Percentiles rank a stretch among this genome's conserved stretches.
These are phyloP conservation scores for Clonostachys rhizophaga DNA, from an alignment of 2,329 filamentous ascomycete species.

Conservation along the genomic window DNA sequence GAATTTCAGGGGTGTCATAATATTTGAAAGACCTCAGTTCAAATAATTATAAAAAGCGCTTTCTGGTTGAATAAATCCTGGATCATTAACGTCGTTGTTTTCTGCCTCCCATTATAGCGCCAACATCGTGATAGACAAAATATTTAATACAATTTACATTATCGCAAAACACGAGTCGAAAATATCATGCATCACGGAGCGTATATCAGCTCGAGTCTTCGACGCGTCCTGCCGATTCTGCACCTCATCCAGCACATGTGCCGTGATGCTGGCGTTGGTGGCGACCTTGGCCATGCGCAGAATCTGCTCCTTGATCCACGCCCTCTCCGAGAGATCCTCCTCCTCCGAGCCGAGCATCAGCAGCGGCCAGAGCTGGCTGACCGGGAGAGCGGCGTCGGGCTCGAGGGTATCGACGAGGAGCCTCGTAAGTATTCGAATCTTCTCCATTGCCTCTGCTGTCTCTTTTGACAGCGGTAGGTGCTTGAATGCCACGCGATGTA, in stretches of 20 bases:
- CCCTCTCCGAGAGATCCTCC: constrained; percentile 37
- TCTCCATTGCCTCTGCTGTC: constrained; percentile 36
- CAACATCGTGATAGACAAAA: too few relatives aligned
- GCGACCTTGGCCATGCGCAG: constrained; percentile 39
- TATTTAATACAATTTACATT: not conserved
- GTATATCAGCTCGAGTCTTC: constrained; percentile 34
- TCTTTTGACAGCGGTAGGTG: constrained; percentile 44
- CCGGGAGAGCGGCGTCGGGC: constrained; percentile 39
- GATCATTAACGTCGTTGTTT: too few relatives aligned
- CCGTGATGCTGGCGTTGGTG: constrained; percentile 35
- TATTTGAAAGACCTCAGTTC: too few relatives aligned
- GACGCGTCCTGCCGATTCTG: constrained; percentile 33
- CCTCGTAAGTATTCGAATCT: constrained; percentile 40
- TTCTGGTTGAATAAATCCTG: too few relatives aligned
- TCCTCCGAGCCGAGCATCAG: constrained; percentile 52
- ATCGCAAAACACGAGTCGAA: constrained; percentile 50
- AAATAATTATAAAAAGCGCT: too few relatives aligned
- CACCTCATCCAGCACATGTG: constrained; percentile 38
- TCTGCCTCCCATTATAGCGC: too few relatives aligned
- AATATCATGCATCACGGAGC: constrained; percentile 40
- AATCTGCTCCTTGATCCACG: constrained; percentile 47
- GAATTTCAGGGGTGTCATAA: too few relatives aligned
- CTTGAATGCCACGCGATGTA: constrained; percentile 53
- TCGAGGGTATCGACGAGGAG: constrained; percentile 33
- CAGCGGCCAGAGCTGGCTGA: constrained; percentile 53